Evolutionary conservation across 345 rosid genomes (phyloP), one percentile per base, ranked within the genome.

Genomic region (Eucalyptus curtisii): DNA sequence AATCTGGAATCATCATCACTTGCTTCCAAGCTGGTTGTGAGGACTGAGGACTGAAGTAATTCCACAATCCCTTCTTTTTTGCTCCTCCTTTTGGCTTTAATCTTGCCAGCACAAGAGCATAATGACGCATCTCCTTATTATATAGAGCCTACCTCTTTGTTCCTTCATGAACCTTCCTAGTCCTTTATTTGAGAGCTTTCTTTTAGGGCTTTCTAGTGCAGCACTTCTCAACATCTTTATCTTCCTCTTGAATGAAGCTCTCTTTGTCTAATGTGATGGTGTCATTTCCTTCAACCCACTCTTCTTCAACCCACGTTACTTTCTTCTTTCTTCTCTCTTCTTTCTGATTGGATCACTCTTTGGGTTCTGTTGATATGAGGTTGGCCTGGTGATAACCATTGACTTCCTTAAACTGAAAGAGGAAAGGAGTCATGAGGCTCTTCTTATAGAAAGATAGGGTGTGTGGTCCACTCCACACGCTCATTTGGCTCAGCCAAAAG

Each of bases 31-130:
- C 82, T 37, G 82, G 47, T 50, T 85, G 87, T 10, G 87, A 50
- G 61, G 87, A 10, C 37, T 86, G 42, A 48, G 27, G 42, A 17
- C 31, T 64, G 86, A 16, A 27, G 87, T 76, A 20, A 76, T 37
- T 76, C 82, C 82, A 76, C 15, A 42, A 37, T 37, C 82, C 45
- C 10, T 71, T 10, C 13, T 3, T 10, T 37, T 76, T n/a, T 14
- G 76, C 45, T 76, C 82, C 47, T 37, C 17, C 80, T 33, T 76
- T 20, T 20, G 47, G 82, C 82, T 17, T 52, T 88, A 91, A 57
- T 95, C 94, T 79, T 91, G 92, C 95, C 94, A 94, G 88, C 95
- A 95, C 59, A 95, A 88, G 89, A 95, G 95, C 93, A 92, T 93
- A 25, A 92, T 90, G 61, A 95, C 88, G 86, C 96, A 95, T 89